Conservation (phyloP, 345 rosid species). For the Citrus trifoliata region DNA sequence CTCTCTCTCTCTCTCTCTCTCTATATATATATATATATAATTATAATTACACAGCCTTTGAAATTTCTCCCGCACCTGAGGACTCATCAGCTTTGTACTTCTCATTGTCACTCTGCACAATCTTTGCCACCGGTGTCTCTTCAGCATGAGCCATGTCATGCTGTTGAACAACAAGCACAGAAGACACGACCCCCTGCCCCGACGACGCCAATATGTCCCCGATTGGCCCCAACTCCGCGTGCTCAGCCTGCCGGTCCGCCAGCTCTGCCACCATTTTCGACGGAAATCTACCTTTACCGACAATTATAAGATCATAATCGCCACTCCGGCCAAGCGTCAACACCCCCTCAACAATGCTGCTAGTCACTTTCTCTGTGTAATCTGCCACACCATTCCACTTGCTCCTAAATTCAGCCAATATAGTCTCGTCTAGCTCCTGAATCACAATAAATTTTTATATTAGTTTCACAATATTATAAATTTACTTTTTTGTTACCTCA, state of each 20-base stretch:
- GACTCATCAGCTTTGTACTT: slow-evolving; percentile 1
- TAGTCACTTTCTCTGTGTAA: slow-evolving; percentile 41
- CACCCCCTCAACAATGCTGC: slow-evolving; percentile 48
- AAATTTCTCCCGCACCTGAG: slow-evolving; percentile 21
- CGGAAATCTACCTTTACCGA: slow-evolving; percentile 76
- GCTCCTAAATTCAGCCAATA: slow-evolving; percentile 40
- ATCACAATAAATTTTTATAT: background rate
- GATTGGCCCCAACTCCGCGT: slow-evolving; percentile 46
- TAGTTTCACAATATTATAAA: background rate
- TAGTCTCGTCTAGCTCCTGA: slow-evolving; percentile 58
- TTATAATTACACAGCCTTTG: slow-evolving; percentile 10
- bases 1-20: no score
- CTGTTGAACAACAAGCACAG: slow-evolving; percentile 56
- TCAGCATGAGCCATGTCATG: slow-evolving; percentile 44
- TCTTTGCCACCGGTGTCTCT: slow-evolving; percentile 41
- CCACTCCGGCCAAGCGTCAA: slow-evolving; percentile 50
- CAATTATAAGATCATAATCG: slow-evolving; percentile 60
- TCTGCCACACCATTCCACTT: slow-evolving; percentile 46
- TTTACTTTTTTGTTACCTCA: no score
- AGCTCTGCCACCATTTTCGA: slow-evolving; percentile 43
- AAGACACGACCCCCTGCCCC: slow-evolving; percentile 28
- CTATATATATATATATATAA: no score
- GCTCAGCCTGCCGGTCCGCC: slow-evolving; percentile 54
- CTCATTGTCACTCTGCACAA: background rate
- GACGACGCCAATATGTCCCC: slow-evolving; percentile 49